Percentiles rank a stretch among this genome's conserved stretches.
phyloP scores from a whole-genome alignment of 2,329 filamentous ascomycete genomes.

The Fusarium sp. region DNA sequence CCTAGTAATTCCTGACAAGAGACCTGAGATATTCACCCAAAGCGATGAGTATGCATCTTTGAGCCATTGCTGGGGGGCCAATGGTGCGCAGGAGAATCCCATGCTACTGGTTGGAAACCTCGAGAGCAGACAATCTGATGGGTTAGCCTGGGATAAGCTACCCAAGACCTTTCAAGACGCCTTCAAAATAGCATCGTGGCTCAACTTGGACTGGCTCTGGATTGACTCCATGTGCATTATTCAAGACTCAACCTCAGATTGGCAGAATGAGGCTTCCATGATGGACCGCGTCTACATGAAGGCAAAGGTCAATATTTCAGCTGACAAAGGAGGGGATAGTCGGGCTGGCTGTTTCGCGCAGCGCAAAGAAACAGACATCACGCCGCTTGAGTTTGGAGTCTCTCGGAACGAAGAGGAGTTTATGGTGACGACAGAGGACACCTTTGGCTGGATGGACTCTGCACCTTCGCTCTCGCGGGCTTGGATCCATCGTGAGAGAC shows the following conservation, averaged over 20 bases:
- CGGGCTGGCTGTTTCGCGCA: not conserved
- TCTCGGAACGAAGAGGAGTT: not conserved
- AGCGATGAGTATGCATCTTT: not conserved
- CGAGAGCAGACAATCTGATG: not conserved
- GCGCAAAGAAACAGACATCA: not conserved
- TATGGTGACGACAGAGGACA: not conserved
- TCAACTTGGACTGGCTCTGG: not conserved
- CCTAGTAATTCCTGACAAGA: not conserved
- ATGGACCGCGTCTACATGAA: not conserved
- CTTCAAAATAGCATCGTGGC: not conserved
- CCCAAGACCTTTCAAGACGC: not conserved
- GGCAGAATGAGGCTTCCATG: not conserved
- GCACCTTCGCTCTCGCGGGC: not conserved
- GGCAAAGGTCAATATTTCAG: conserved; percentile 1
- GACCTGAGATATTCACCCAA: rapidly evolving
- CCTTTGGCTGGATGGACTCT: not conserved
- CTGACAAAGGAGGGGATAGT: not conserved
- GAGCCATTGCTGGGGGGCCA: not conserved
- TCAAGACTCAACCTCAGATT: not conserved
- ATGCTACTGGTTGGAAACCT: not conserved
- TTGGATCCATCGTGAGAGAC: conserved; percentile 3
- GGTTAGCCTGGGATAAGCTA: not conserved
- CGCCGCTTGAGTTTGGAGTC: not conserved
- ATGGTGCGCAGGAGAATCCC: not conserved
- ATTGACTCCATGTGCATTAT: conserved; percentile 5